Percentiles rank a stretch among this genome's conserved stretches.
phyloP scores from a whole-genome alignment of 2,329 filamentous ascomycete genomes.

The Colletotrichum aenigma region DNA sequence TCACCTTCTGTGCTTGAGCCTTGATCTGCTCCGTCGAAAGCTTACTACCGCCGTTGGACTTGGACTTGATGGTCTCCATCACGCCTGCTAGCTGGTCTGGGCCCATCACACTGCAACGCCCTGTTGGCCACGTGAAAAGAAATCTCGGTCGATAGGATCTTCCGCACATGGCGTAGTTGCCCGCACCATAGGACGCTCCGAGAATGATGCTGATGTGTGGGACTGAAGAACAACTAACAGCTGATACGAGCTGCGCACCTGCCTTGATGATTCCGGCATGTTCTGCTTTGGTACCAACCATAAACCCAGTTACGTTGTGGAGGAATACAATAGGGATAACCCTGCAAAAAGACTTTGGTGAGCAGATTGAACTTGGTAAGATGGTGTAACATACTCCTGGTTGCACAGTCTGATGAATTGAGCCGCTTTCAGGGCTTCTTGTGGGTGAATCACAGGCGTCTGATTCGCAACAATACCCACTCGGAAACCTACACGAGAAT shows the following conservation, averaged over 20 bases:
- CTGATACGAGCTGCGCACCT: background rate
- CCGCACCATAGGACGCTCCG: background rate
- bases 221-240: background rate
- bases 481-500: background rate
- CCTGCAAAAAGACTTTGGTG: fast-evolving
- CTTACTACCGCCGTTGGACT: background rate
- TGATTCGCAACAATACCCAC: background rate
- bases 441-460: background rate
- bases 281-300: background rate
- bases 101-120: background rate
- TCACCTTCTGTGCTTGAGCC: background rate
- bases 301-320: background rate
- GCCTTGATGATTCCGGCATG: background rate
- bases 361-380: background rate
- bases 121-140: background rate
- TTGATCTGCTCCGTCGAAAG: background rate
- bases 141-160: background rate
- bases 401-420: background rate
- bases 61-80: background rate
- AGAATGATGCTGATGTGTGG: background rate
- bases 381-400: background rate
- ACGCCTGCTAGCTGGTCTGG: background rate
- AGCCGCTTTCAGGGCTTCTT: background rate
- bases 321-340: background rate
- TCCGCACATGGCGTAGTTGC: background rate